Evolutionary conservation across 176 grass and related monocot genomes (phyloP).

Genomic region (Eragrostis curvula): DNA sequence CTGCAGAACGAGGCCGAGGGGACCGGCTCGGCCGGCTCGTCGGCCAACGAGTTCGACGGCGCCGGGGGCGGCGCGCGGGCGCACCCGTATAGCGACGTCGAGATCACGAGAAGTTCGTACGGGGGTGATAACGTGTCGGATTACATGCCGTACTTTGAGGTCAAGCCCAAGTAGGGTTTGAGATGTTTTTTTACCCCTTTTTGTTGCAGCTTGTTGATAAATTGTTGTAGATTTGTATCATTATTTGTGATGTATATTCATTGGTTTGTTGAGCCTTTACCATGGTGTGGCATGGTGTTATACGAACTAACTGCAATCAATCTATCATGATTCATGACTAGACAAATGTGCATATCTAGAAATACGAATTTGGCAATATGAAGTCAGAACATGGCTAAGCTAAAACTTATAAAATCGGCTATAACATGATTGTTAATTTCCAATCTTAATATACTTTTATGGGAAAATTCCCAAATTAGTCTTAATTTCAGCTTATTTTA

Average conservation of each 20-base stretch:
- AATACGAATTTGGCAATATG: too few species aligned
- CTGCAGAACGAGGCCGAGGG: constrained; percentile 51
- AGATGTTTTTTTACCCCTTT: neutral
- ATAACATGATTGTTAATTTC: too few species aligned
- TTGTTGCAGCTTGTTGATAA: neutral
- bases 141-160: constrained; percentile 56
- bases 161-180: constrained; percentile 51
- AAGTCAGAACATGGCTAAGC: too few species aligned
- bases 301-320: too few species aligned
- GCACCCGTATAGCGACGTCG: constrained; percentile 47
- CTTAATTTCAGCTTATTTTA: too few species aligned
- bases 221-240: neutral
- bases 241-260: neutral
- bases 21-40: constrained; percentile 33
- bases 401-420: too few species aligned
- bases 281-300: too few species aligned
- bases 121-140: constrained; percentile 37
- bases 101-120: constrained; percentile 39
- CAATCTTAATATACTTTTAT: too few species aligned
- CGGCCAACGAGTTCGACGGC: constrained; percentile 49
- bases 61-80: constrained; percentile 24
- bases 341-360: too few species aligned
- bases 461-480: too few species aligned
- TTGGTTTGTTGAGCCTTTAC: too few species aligned
- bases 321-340: too few species aligned